A percentile compares a stretch with the other conserved stretches of the same genome.
These are phyloP conservation scores for Neonectria neomacrospora DNA, from an alignment of 2,329 filamentous ascomycete species.

Conservation along the genomic window DNA sequence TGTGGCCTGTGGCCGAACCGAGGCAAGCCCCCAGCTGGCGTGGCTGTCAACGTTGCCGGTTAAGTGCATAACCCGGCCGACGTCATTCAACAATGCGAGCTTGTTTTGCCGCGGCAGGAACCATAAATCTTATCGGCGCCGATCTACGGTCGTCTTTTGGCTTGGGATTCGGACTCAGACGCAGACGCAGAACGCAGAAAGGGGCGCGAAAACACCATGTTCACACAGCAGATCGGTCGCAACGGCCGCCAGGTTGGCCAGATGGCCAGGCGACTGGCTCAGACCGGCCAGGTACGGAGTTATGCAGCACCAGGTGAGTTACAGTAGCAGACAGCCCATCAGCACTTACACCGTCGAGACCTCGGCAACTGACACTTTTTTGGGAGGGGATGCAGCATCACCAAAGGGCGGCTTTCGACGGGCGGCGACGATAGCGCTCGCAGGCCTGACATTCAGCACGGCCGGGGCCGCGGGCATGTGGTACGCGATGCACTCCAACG, in stretches of 20 bases:
- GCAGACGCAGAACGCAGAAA: slow-evolving; percentile 1
- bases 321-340: slow-evolving; percentile 5
- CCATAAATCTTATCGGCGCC: slow-evolving; percentile 35
- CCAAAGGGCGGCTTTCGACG: slow-evolving; percentile 39
- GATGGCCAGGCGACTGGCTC: slow-evolving; percentile 34
- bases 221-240: slow-evolving; percentile 40
- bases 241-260: slow-evolving; percentile 41
- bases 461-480: slow-evolving; percentile 51
- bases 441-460: slow-evolving; percentile 46
- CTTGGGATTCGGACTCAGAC: background rate
- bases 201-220: slow-evolving; percentile 32
- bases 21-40: slow-evolving; percentile 3
- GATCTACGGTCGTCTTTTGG: slow-evolving; percentile 8
- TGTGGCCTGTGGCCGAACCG: too few species aligned
- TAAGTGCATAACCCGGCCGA: slow-evolving; percentile 38
- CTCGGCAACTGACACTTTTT: slow-evolving; percentile 27
- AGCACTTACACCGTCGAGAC: slow-evolving; percentile 15
- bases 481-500: slow-evolving; percentile 49
- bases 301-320: slow-evolving; percentile 45
- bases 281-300: slow-evolving; percentile 35
- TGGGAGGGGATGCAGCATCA: slow-evolving; percentile 7
- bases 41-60: background rate
- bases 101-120: slow-evolving; percentile 39
- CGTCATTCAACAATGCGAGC: slow-evolving; percentile 29
- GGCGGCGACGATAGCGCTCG: slow-evolving; percentile 41